Conservation (phyloP, 164 flowering plant genomes). For the Stephania yunnanensis region DNA sequence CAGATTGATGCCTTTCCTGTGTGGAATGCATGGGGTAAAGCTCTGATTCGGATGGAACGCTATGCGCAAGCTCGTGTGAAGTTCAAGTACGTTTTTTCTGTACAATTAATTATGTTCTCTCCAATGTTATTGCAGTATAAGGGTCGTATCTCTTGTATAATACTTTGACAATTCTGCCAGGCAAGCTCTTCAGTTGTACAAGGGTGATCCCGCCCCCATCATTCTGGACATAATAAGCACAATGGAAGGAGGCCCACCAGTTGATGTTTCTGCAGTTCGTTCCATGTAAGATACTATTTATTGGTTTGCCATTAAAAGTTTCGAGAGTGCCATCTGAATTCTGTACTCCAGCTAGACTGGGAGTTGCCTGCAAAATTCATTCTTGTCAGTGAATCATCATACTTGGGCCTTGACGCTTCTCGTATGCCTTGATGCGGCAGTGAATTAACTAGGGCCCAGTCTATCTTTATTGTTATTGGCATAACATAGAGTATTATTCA, state of each 20-base stretch:
- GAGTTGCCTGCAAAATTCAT: not conserved
- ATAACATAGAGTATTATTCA: not conserved
- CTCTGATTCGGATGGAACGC: constrained; percentile 89
- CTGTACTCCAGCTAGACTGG: too few species aligned
- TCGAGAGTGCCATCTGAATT: not conserved
- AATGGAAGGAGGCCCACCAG: constrained; percentile 95
- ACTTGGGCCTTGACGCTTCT: not conserved
- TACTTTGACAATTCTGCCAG: constrained; percentile 33
- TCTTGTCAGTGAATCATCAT: not conserved
- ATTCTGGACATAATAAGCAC: constrained; percentile 83
- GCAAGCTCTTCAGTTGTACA: constrained; percentile 92
- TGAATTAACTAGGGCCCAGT: not conserved
- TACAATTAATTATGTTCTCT: not conserved
- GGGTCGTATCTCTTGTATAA: not conserved
- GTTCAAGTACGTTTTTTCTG: constrained; percentile 57
- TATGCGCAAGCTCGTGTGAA: constrained; percentile 98
- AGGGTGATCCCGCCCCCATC: constrained; percentile 67
- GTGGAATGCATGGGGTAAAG: constrained; percentile 99
- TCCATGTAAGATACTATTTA: constrained; percentile 63
- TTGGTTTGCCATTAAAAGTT: not conserved
- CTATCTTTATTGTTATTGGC: not conserved
- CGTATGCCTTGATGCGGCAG: not conserved
- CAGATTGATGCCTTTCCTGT: constrained; percentile 97
- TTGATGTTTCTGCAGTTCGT: constrained; percentile 87
- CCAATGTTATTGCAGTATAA: not conserved